Percentiles rank a stretch among this genome's conserved stretches.
Conservation (phyloP, 176 grass and related monocot genomes). For the Oryza punctata region DNA sequence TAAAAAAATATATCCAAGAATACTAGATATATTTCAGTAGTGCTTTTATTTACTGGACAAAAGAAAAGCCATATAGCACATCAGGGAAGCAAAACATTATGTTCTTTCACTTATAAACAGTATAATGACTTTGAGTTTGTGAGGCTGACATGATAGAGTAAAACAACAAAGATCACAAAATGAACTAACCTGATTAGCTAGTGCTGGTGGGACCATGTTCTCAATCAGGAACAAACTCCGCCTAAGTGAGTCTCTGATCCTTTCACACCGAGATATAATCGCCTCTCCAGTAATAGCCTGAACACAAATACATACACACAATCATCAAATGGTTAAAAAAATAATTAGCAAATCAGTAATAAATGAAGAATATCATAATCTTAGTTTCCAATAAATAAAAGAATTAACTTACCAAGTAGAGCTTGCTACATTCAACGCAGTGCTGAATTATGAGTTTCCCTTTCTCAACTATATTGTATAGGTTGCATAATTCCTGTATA, state of each 20-base stretch:
- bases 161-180: conserved; percentile 22
- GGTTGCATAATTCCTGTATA: conserved; percentile 83
- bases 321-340: conserved; percentile 20
- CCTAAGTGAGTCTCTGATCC: conserved; percentile 58
- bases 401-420: conserved; percentile 79
- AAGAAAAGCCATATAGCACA: background rate
- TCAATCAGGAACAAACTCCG: conserved; percentile 78
- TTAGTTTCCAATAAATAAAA: conserved; percentile 23
- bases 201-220: conserved; percentile 67
- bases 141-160: background rate
- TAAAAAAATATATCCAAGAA: too few species aligned
- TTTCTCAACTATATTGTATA: conserved; percentile 85
- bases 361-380: conserved; percentile 29
- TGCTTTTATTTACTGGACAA: background rate
- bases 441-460: conserved; percentile 68
- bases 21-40: conserved; percentile 2
- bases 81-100: background rate
- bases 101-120: background rate
- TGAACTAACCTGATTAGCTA: conserved; percentile 73
- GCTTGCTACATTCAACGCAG: conserved; percentile 78
- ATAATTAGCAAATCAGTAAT: background rate
- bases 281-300: conserved; percentile 82
- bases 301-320: conserved; percentile 38
- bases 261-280: conserved; percentile 69
- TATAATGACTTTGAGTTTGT: conserved; percentile 7